Conservation (phyloP, 2,329 filamentous ascomycete genomes). For the Xylaria digitata region DNA sequence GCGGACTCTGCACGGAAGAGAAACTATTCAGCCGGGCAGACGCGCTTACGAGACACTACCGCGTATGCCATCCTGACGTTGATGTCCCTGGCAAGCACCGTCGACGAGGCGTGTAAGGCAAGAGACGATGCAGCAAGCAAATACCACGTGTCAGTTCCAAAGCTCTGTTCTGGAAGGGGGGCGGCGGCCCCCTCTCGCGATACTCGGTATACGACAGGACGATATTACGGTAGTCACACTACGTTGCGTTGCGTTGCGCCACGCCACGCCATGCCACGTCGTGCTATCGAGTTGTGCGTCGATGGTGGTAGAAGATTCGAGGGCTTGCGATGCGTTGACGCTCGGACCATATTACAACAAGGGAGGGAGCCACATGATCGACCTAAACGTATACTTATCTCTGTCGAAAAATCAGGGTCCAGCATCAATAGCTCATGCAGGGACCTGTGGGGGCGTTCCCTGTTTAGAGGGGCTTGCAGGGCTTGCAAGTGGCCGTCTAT, state of each 20-base stretch:
- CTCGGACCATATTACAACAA: constrained; percentile 1
- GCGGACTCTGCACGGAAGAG: constrained; percentile 91
- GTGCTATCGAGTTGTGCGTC: constrained; percentile 17
- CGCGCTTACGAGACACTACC: constrained; percentile 92
- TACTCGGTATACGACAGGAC: not conserved
- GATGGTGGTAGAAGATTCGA: constrained; percentile 35
- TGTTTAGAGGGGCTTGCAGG: constrained; percentile 19
- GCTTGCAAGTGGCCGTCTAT: not conserved
- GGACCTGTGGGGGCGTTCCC: constrained; percentile 44
- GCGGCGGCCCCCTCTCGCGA: not conserved
- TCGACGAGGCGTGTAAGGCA: constrained; percentile 48
- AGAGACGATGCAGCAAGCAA: not conserved
- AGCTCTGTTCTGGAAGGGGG: no score
- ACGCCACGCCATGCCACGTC: constrained; percentile 23
- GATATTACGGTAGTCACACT: constrained; percentile 15
- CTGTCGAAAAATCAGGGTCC: constrained; percentile 44
- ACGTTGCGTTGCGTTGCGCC: constrained; percentile 6
- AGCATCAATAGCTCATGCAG: constrained; percentile 47
- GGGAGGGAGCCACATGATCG: constrained; percentile 30
- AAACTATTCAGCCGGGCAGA: constrained; percentile 98
- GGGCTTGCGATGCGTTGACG: constrained; percentile 16
- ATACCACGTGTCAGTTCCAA: constrained; percentile 20
- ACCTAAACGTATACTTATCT: not conserved
- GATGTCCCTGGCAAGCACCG: constrained; percentile 77
- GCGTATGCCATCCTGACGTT: constrained; percentile 91